A percentile compares a stretch with the other conserved stretches of the same genome.
Evolutionary conservation across 352 stramenopile genomes (phyloP).

Genomic region (Phytophthora boehmeriae): DNA sequence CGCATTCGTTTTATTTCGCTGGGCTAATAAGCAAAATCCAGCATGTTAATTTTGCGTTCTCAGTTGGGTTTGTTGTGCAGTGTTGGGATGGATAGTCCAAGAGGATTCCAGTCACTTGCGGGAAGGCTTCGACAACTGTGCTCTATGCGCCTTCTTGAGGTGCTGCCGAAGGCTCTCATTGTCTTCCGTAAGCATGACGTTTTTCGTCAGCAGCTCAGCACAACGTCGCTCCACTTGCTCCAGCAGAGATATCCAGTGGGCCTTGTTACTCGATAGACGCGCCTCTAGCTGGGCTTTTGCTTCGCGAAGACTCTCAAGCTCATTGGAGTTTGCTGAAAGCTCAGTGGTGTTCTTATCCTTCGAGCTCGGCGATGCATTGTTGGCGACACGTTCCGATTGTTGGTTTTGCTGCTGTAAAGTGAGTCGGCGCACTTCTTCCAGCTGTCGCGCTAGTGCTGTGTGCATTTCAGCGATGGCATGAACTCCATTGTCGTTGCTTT

Average conservation of each 20-base stretch:
- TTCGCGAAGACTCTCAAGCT: conserved; percentile 23
- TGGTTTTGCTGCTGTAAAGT: conserved; percentile 24
- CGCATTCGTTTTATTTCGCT: conserved; percentile 21
- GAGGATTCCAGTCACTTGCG: conserved; percentile 4
- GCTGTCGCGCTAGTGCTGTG: conserved; percentile 40
- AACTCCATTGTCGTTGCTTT: conserved; percentile 13
- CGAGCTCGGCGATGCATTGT: conserved; percentile 1
- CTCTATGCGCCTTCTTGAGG: conserved; percentile 27
- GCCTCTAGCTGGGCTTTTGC: conserved; percentile 47
- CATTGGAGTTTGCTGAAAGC: neutral
- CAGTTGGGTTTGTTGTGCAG: neutral
- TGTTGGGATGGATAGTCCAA: neutral
- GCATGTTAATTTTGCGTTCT: conserved; percentile 23
- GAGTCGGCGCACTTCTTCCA: conserved; percentile 50
- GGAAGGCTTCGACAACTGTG: conserved; percentile 3
- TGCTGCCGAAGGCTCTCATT: conserved; percentile 53
- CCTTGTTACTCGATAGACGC: conserved; percentile 38
- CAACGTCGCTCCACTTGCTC: conserved; percentile 67
- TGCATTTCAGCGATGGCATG: conserved; percentile 44
- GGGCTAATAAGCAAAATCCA: conserved; percentile 15
- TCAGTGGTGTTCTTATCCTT: neutral
- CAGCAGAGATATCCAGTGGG: conserved; percentile 46
- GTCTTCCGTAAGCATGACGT: conserved; percentile 74
- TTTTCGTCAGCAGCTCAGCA: conserved; percentile 68
- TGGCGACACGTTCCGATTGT: neutral